Conservation (phyloP, 495 filamentous ascomycete genomes). For the Penicillium verhagenii region DNA sequence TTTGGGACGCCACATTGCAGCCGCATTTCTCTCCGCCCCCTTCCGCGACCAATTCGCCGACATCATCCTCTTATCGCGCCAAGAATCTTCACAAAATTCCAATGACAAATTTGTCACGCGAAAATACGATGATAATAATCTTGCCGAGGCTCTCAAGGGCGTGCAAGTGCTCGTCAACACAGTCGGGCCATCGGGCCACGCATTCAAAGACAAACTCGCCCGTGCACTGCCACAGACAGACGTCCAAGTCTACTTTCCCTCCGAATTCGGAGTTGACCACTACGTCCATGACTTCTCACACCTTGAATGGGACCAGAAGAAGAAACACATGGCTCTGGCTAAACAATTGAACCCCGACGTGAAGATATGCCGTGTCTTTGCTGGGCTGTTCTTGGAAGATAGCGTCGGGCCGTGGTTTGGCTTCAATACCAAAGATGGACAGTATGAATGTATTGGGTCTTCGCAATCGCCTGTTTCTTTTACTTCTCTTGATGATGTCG, state of each 20-base stretch:
- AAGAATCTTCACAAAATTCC: conserved; percentile 7
- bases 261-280: conserved; percentile 31
- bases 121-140: conserved; percentile 19
- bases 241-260: conserved; percentile 26
- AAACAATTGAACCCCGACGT: conserved; percentile 8
- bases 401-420: conserved; percentile 32
- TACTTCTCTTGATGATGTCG: conserved; percentile 20
- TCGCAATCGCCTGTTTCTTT: conserved; percentile 19
- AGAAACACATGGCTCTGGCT: conserved; percentile 18
- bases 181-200: conserved; percentile 22
- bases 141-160: conserved; percentile 16
- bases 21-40: conserved; percentile 21
- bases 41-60: conserved; percentile 20
- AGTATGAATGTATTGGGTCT: conserved; percentile 23
- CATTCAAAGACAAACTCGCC: conserved; percentile 22
- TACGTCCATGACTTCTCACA: conserved; percentile 29
- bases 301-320: conserved; percentile 28
- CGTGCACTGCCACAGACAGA: conserved; percentile 15
- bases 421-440: conserved; percentile 22
- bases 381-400: conserved; percentile 28
- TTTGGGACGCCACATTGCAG: conserved; percentile 22
- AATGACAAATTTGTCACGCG: conserved; percentile 11
- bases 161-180: conserved; percentile 26
- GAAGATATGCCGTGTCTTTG: conserved; percentile 29
- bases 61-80: conserved; percentile 24